phyloP scores from a whole-genome alignment of 108 stramenopile species.

The Aurantiochytrium sp. region DNA sequence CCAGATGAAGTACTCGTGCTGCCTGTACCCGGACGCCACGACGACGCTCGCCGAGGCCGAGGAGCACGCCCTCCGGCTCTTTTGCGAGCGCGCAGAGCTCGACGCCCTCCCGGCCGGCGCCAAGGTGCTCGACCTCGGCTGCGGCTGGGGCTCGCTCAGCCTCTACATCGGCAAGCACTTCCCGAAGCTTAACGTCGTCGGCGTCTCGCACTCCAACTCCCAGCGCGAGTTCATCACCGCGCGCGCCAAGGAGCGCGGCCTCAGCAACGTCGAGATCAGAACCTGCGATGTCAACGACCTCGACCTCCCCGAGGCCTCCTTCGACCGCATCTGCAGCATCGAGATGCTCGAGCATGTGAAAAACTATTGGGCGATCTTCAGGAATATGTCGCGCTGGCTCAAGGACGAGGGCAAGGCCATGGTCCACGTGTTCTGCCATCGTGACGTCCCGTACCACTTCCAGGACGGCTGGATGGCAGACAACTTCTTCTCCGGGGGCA shows the following conservation, averaged over 20 bases:
- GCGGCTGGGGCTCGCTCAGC: slow-evolving; percentile 93
- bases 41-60: slow-evolving; percentile 68
- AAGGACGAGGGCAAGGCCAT: slow-evolving; percentile 73
- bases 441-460: slow-evolving; percentile 80
- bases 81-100: slow-evolving; percentile 74
- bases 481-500: slow-evolving; percentile 75
- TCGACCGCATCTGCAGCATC: slow-evolving; percentile 80
- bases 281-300: slow-evolving; percentile 73
- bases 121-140: slow-evolving; percentile 64
- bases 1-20: slow-evolving; percentile 81
- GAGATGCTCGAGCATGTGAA: slow-evolving; percentile 99
- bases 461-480: slow-evolving; percentile 87
- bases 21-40: slow-evolving; percentile 59
- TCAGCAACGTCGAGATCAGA: slow-evolving; percentile 76
- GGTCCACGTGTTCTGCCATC: slow-evolving; percentile 90
- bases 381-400: slow-evolving; percentile 73
- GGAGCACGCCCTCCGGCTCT: slow-evolving; percentile 75
- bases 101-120: slow-evolving; percentile 74
- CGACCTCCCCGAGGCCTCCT: slow-evolving; percentile 36
- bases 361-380: slow-evolving; percentile 78
- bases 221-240: slow-evolving; percentile 80
- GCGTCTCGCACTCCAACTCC: slow-evolving; percentile 74
- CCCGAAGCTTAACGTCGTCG: slow-evolving; percentile 46
- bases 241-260: slow-evolving; percentile 69
- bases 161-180: slow-evolving; percentile 60